Percentiles rank a stretch among this genome's conserved stretches.
phyloP scores from a whole-genome alignment of 1,139 yeast genomes.

The Protomyces pachydermus region DNA sequence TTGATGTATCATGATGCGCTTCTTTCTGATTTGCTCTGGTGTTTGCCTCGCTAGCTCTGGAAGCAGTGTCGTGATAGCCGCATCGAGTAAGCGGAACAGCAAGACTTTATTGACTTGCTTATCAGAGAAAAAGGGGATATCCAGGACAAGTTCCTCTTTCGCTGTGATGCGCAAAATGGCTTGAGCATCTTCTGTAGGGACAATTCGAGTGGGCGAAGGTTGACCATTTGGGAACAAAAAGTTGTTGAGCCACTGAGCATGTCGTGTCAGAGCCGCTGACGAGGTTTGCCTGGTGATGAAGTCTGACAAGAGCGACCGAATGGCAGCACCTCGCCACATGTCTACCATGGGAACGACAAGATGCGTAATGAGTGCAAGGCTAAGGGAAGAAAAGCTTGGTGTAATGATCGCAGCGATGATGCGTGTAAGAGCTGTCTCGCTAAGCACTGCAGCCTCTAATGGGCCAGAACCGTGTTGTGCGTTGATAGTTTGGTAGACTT shows the following conservation, averaged over 20 bases:
- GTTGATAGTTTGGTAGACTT: background rate
- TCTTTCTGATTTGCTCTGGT: constrained; percentile 18
- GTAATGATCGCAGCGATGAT: background rate
- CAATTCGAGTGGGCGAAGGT: constrained; percentile 6
- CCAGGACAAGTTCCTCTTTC: background rate
- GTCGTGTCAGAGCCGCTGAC: constrained; percentile 5
- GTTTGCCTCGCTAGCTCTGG: constrained; percentile 14
- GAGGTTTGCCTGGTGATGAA: background rate
- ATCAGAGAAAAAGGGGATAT: constrained; percentile 5
- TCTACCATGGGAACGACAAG: constrained; percentile 6
- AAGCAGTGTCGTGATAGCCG: constrained; percentile 6
- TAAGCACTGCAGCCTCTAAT: background rate
- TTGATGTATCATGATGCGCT: constrained; percentile 4
- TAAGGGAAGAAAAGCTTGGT: background rate
- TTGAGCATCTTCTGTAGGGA: constrained; percentile 1
- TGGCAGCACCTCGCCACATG: background rate
- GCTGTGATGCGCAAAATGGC: background rate
- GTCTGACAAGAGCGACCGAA: background rate
- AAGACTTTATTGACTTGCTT: constrained; percentile 9
- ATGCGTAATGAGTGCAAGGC: background rate
- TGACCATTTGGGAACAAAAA: constrained; percentile 9
- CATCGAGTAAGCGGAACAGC: constrained; percentile 3
- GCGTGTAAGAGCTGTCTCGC: background rate
- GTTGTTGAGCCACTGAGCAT: background rate
- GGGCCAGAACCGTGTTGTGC: background rate